Evolutionary conservation across 345 rosid species (phyloP), one percentile per base, ranked within the genome.

Genomic region (Turnera subulata): DNA sequence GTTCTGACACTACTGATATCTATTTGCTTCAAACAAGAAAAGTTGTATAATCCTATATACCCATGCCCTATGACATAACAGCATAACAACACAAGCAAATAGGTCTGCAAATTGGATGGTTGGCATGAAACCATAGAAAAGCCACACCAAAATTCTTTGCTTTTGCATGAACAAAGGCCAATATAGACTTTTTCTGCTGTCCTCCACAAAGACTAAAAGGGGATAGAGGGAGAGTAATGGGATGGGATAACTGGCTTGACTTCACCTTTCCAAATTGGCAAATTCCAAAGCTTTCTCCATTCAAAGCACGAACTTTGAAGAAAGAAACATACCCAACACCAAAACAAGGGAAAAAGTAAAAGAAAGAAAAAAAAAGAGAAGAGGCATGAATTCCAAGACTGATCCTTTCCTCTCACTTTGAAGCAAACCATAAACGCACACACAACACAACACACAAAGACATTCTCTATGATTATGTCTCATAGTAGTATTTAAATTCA

Each of bases 261-360:
- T 50, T 29, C 12, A 12, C 12, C 16, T 25, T n/a, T 13, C 15
- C 35, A 26, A 25, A 50, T 40, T 20, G 32, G 43, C 65, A 63
- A 65, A 47, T 78, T 33, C 19, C 35, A n/a, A 17, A 20, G 19
- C 24, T 32, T 33, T 44, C 1, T 48, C 82, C 74, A 73, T 79
- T 83, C 84, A 81, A 83, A 76, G 78, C 73, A 63, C 55, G 60
- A 63, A 73, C 85, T 76, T 76, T 70, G 50, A 72, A 24, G 45
- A 62, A 42, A 21, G 19, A 55, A 54, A 55, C 12, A 6, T 38
- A 42, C 44, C 55, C 58, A 61, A 73, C 85, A 74, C 74, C 65
- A 53, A 69, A 24, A 16, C 57, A 42, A 21, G 19, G 24, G 38
- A 54, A 46, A 11, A 6, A 35, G 29, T 37, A 61, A 43, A 16